phyloP scores from a whole-genome alignment of 495 filamentous ascomycete species.

The Aspergillus hancockii region DNA sequence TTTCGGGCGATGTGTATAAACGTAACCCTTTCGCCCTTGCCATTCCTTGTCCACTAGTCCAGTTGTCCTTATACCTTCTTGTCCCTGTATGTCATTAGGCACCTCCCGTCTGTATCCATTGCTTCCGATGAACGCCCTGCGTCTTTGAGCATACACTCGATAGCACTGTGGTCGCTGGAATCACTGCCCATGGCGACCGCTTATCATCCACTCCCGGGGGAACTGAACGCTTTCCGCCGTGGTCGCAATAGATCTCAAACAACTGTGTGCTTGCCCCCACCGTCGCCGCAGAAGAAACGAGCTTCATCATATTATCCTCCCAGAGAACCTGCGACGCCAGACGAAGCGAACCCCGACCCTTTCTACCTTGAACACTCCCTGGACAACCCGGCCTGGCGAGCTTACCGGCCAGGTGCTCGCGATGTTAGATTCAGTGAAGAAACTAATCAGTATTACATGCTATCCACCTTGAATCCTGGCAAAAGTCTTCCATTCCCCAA shows the following conservation, averaged over 20 bases:
- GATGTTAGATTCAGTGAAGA: constrained; percentile 41
- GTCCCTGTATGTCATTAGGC: neutral
- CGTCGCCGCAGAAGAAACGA: constrained; percentile 34
- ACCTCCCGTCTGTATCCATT: constrained; percentile 9
- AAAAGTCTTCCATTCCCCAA: constrained; percentile 18
- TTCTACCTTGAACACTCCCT: constrained; percentile 49
- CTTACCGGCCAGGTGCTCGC: constrained; percentile 29
- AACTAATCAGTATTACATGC: constrained; percentile 37
- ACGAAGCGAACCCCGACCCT: constrained; percentile 46
- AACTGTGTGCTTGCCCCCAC: constrained; percentile 34
- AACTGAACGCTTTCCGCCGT: constrained; percentile 35
- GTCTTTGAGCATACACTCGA: constrained; percentile 3
- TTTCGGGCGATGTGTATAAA: constrained; percentile 42
- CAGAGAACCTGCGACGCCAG: constrained; percentile 29
- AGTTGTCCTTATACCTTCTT: constrained; percentile 13
- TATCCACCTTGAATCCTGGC: constrained; percentile 29
- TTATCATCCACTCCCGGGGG: constrained; percentile 35
- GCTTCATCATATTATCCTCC: constrained; percentile 40
- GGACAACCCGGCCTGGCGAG: constrained; percentile 29
- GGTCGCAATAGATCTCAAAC: constrained; percentile 40
- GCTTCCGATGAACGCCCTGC: constrained; percentile 17
- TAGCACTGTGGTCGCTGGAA: constrained; percentile 18
- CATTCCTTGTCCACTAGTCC: constrained; percentile 16
- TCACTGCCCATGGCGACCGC: constrained; percentile 47
- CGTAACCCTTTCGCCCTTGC: constrained; percentile 38